These are phyloP conservation scores for Amanita subjunquillea DNA, from an alignment of 768 basidiomycete genomes.

Conservation along the genomic window DNA sequence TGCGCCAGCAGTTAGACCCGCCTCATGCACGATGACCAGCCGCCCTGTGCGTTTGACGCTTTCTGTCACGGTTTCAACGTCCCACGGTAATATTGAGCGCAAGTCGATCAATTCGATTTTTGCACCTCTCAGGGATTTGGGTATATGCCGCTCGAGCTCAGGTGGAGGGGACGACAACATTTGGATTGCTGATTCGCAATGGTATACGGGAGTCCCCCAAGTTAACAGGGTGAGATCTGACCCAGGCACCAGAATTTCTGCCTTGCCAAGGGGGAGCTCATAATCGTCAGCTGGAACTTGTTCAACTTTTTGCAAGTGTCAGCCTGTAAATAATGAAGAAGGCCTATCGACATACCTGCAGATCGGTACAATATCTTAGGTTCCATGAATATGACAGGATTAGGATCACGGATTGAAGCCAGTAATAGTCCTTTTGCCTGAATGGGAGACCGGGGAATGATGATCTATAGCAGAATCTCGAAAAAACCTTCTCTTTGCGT, in stretches of 20 bases:
- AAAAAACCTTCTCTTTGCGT: not conserved
- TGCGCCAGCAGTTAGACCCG: conserved; percentile 78
- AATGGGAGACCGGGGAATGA: conserved; percentile 90
- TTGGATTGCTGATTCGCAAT: conserved; percentile 76
- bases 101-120: conserved; percentile 87
- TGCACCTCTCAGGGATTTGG: conserved; percentile 51
- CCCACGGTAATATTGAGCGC: conserved; percentile 85
- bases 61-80: conserved; percentile 67
- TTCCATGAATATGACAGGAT: conserved; percentile 94
- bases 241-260: conserved; percentile 67
- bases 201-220: conserved; percentile 91
- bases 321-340: not conserved
- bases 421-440: conserved; percentile 93
- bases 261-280: conserved; percentile 70
- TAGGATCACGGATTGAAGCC: conserved; percentile 82
- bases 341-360: conserved; percentile 35
- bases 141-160: conserved; percentile 53
- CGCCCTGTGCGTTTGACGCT: conserved; percentile 81
- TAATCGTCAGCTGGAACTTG: conserved; percentile 89
- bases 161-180: conserved; percentile 60
- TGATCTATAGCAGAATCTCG: conserved; percentile 32
- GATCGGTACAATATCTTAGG: conserved; percentile 91
- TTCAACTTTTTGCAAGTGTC: conserved; percentile 43
- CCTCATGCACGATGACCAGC: conserved; percentile 87
- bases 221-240: conserved; percentile 83